These are phyloP conservation scores for Suillus plorans DNA, from an alignment of 768 basidiomycete genomes.

Conservation along the genomic window DNA sequence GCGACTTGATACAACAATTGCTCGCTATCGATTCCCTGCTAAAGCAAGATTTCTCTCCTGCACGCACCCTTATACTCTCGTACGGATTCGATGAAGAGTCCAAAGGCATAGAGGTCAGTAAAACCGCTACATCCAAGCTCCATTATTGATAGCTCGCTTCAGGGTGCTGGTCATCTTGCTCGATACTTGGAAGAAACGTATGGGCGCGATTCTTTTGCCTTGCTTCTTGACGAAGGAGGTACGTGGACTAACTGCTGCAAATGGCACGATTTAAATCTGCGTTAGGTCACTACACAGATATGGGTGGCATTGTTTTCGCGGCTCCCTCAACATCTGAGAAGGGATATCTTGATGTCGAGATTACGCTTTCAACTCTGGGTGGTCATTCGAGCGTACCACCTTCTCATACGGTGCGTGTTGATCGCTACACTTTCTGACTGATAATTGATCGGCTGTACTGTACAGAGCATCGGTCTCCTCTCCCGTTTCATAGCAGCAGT, in stretches of 20 bases:
- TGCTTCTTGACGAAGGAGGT: conserved; percentile 87
- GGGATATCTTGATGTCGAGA: conserved; percentile 59
- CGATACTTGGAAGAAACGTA: conserved; percentile 53
- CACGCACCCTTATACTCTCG: conserved; percentile 39
- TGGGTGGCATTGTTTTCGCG: conserved; percentile 41
- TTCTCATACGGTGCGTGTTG: conserved; percentile 57
- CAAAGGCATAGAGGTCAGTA: conserved; percentile 41
- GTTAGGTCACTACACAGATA: conserved; percentile 4
- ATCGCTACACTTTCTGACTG: neutral
- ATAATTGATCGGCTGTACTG: neutral
- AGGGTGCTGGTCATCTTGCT: conserved; percentile 54
- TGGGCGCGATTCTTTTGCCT: conserved; percentile 65
- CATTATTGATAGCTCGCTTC: conserved; percentile 1
- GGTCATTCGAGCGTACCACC: conserved; percentile 86
- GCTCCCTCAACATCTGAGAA: conserved; percentile 68
- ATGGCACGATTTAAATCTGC: neutral
- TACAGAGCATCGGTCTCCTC: conserved; percentile 74
- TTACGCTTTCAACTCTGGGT: conserved; percentile 65
- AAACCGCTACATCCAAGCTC: neutral
- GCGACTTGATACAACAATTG: conserved; percentile 55
- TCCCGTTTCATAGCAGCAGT: conserved; percentile 60
- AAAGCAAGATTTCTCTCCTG: conserved; percentile 44
- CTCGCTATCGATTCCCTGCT: conserved; percentile 48
- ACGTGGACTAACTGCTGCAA: conserved; percentile 15
- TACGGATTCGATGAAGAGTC: conserved; percentile 58